Evolutionary conservation across 2,329 filamentous ascomycete species (phyloP), one percentile per base, ranked within the genome.

Genomic region (Botrytis galanthina): DNA sequence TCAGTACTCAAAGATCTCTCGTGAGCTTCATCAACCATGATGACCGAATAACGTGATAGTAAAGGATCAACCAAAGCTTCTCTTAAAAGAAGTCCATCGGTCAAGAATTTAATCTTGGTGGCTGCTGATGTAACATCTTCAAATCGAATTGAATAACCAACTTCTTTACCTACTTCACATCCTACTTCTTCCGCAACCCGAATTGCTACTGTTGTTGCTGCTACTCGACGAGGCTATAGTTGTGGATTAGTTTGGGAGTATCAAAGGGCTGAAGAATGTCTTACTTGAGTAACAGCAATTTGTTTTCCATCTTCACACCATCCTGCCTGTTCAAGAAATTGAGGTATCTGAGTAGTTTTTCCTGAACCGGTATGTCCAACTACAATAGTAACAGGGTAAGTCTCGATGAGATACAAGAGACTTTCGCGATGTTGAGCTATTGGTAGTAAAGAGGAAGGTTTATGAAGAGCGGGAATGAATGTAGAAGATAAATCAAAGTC

Each of bases 1-100:
- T 99, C 96, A 0, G 95, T 97, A 81, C 93, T 97, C 74, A 98
- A 88, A 67, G 94, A 97, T 71, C 96, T 88, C 83, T 98, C 95
- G 81, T 99, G 96, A 10, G 95, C 96, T 83, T 98, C 95, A 80
- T 99, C 96, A 12, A 99, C 92, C 94, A 99, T 98, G 78, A 99
- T 93, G 62, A 97, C 92, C 0, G 94, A 97, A 81, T 99, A 99
- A 18, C 94, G 89, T 32, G 93, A 96, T 51, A 99, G 84, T 5
- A 98, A 84, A 20, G 96, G 96, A 82, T 99, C 96, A 5, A 98
- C 93, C 7, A 99, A 87, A 42, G 95, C 96, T 83, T 99, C 96
- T 79, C 95, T 87, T 71, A 99, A 89, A 46, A 99, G 87, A 67
- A 99, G 86, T 0, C 95, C 95, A 83, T 99, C 96, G 0, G 95